Evolutionary conservation across 495 filamentous ascomycete species (phyloP), one percentile per base, ranked within the genome.

Genomic region (Aspergillus saccharolyticus): DNA sequence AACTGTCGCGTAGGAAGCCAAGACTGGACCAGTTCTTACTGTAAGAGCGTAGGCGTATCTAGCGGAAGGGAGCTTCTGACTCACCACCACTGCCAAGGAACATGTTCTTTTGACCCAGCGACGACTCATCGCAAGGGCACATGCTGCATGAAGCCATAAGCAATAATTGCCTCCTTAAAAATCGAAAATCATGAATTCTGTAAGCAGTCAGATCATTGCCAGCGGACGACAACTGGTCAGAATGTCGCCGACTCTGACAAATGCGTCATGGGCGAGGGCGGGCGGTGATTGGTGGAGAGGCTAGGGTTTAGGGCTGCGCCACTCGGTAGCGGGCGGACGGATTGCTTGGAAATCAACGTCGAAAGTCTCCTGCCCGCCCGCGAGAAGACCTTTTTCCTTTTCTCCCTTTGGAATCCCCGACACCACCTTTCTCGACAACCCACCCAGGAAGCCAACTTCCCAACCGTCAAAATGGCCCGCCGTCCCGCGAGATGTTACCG

Each of bases 401-500:
- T 72, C 52, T 69, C 12, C 33, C 33, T 15, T 39, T 39, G 33
- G 33, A 39, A 59, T 67, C 62, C 59, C 70, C 70, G 71, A 70
- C 69, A 71, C 70, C 70, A 63, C 54, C 56, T 52, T 52, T 52
- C 60, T 67, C 69, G 68, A 75, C 72, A 73, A 66, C 63, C 67
- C 63, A 63, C 67, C 64, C 76, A 80, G 66, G 75, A 79, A 80
- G 74, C 71, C 73, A 75, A 74, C 74, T 74, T 70, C 74, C 75
- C 80, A 85, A 74, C 80, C 79, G 78, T 86, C 85, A 89, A 85
- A 79, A 98, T 98, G 94, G 94, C 94, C 72, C 89, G 94, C 75
- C 89, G 94, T 83, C 94, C 94, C 68, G 94, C 94, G 66, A 85
- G 95, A 81, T 98, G 94, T 81, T 98, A 98, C 86, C 91, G 94